A percentile compares a stretch with the other conserved stretches of the same genome.
Conservation (phyloP, 208 protist genomes). For the Trypanosoma vivax region DNA sequence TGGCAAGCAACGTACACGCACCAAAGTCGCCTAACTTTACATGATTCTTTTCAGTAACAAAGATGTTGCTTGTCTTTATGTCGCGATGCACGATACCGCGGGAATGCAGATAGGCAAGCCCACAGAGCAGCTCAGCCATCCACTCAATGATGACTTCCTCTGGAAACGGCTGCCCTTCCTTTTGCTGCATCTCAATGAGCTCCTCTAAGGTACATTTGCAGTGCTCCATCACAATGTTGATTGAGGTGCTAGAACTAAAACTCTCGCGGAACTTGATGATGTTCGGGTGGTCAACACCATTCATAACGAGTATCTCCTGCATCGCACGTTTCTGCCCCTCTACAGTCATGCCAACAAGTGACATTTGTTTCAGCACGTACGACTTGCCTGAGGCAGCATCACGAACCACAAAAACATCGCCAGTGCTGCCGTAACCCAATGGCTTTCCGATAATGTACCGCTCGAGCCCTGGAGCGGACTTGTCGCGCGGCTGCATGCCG, state of each 20-base stretch:
- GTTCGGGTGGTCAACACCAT: constrained; percentile 83
- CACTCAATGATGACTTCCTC: constrained; percentile 76
- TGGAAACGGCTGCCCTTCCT: constrained; percentile 54
- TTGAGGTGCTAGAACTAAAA: constrained; percentile 57
- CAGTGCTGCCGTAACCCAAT: constrained; percentile 59
- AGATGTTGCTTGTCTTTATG: constrained; percentile 92
- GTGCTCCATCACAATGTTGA: constrained; percentile 90
- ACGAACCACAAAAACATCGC: constrained; percentile 65
- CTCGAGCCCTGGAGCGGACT: constrained; percentile 30
- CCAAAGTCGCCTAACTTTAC: constrained; percentile 91
- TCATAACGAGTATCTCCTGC: constrained; percentile 87
- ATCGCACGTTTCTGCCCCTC: constrained; percentile 59
- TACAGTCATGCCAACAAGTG: constrained; percentile 56
- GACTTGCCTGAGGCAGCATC: constrained; percentile 37
- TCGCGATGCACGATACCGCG: constrained; percentile 87
- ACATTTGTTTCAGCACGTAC: constrained; percentile 86
- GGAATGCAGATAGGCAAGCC: constrained; percentile 82
- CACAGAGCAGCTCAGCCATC: constrained; percentile 85
- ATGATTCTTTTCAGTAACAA: constrained; percentile 85
- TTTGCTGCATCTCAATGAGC: constrained; percentile 75
- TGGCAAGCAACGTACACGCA: constrained; percentile 71
- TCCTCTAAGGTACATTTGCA: constrained; percentile 83
- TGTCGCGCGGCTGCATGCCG: constrained; percentile 23
- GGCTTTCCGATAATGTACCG: constrained; percentile 60
- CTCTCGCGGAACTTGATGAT: constrained; percentile 86